Conservation (phyloP, 768 basidiomycete species). For the Crepidotus variabilis region DNA sequence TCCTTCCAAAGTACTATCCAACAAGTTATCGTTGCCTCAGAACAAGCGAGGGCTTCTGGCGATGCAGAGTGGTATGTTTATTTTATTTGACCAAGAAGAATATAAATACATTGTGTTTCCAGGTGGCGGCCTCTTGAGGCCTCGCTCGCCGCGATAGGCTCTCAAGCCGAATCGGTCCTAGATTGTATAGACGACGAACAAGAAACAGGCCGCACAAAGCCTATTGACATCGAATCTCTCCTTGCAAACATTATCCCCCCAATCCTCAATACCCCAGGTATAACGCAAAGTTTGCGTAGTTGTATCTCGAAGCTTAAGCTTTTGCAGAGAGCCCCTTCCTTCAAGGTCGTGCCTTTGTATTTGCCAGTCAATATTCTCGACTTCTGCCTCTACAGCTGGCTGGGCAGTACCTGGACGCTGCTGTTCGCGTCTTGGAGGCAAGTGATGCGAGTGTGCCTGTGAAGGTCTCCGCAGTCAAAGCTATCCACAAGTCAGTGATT, state of each 20-base stretch:
- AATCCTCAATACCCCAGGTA: constrained; percentile 68
- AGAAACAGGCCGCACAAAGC: constrained; percentile 55
- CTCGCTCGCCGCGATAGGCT: constrained; percentile 75
- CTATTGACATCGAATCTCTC: constrained; percentile 75
- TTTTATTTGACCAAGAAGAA: neutral
- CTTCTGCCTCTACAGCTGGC: constrained; percentile 70
- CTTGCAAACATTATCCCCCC: constrained; percentile 79
- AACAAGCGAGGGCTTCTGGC: constrained; percentile 50
- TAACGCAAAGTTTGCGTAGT: neutral
- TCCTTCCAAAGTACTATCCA: constrained; percentile 54
- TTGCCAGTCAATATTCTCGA: constrained; percentile 84
- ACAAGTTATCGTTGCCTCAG: constrained; percentile 54
- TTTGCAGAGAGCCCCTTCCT: constrained; percentile 80
- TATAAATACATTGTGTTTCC: constrained; percentile 5
- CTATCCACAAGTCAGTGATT: constrained; percentile 77
- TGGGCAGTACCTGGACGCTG: constrained; percentile 83
- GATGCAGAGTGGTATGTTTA: constrained; percentile 54
- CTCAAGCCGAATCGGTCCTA: constrained; percentile 71
- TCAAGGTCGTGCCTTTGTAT: constrained; percentile 92
- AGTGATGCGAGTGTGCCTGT: constrained; percentile 73
- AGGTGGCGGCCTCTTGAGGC: constrained; percentile 96
- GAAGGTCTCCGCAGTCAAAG: constrained; percentile 92
- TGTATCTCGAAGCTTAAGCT: neutral
- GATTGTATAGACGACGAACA: constrained; percentile 77
- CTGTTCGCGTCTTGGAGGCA: constrained; percentile 81